Percentiles rank a stretch among this genome's conserved stretches.
Conservation (phyloP, 2,329 filamentous ascomycete species). For the Colletotrichum truncatum region DNA sequence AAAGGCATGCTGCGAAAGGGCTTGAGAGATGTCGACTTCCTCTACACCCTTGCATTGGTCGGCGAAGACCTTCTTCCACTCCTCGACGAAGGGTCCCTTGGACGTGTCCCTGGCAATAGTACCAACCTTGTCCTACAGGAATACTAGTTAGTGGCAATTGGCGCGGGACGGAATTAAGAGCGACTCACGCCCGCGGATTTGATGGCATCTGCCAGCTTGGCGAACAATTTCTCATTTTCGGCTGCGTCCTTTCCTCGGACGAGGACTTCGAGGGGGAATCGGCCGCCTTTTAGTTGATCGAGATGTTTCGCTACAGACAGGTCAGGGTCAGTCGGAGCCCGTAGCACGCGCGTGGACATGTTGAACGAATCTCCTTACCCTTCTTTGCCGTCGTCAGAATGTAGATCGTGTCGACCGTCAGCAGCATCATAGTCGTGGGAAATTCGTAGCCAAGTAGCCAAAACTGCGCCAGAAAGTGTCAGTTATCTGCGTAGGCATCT, state of each 20-base stretch:
- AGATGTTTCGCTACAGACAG: constrained; percentile 83
- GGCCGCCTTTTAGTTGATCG: constrained; percentile 89
- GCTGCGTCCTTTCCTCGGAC: constrained; percentile 91
- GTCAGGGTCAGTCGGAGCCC: neutral
- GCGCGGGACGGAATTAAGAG: neutral
- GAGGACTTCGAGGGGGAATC: constrained; percentile 90
- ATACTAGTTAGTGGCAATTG: constrained; percentile 5
- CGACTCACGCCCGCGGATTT: constrained; percentile 83
- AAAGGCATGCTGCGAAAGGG: constrained; percentile 84
- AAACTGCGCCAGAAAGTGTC: constrained; percentile 67
- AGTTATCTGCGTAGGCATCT: constrained; percentile 2
- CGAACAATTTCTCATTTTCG: constrained; percentile 90
- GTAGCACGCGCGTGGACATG: neutral
- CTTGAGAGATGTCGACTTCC: constrained; percentile 85
- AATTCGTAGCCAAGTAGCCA: constrained; percentile 99
- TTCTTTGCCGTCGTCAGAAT: constrained; percentile 98
- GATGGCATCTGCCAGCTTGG: constrained; percentile 84
- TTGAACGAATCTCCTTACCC: constrained; percentile 61
- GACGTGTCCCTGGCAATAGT: constrained; percentile 86
- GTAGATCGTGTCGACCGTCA: constrained; percentile 88
- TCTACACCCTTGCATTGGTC: constrained; percentile 86
- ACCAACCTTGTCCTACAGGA: constrained; percentile 83
- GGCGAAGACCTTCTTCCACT: constrained; percentile 88
- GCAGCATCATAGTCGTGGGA: constrained; percentile 91
- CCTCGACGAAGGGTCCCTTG: constrained; percentile 89